A percentile compares a stretch with the other conserved stretches of the same genome.
phyloP scores from a whole-genome alignment of 805 yeast genomes.

The Saccharomycopsis lassenensis region DNA sequence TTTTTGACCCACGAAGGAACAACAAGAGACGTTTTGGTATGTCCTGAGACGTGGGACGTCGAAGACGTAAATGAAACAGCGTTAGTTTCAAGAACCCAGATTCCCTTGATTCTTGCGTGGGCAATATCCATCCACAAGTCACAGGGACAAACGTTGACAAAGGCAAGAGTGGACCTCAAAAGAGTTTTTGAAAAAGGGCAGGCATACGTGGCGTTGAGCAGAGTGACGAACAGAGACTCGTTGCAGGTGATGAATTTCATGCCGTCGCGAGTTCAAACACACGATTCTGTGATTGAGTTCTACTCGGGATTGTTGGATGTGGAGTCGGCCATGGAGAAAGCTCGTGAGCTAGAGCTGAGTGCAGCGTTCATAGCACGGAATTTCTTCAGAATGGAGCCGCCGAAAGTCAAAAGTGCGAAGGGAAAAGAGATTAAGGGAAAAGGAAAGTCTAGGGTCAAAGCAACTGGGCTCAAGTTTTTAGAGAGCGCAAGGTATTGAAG shows the following conservation, averaged over 20 bases:
- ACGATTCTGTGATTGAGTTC: slow-evolving; percentile 59
- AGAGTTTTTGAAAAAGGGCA: slow-evolving; percentile 85
- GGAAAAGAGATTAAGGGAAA: too few species aligned
- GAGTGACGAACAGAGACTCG: slow-evolving; percentile 79
- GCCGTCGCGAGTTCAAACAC: slow-evolving; percentile 52
- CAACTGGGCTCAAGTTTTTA: too few species aligned
- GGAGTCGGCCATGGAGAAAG: slow-evolving; percentile 29
- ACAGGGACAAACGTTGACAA: slow-evolving; percentile 81
- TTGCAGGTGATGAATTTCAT: slow-evolving; percentile 72
- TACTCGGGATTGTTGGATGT: slow-evolving; percentile 38
- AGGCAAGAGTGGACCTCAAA: slow-evolving; percentile 66
- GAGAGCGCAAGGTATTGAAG: too few species aligned
- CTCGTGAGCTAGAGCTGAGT: slow-evolving; percentile 30
- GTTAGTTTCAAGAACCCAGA: slow-evolving; percentile 57
- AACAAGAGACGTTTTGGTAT: slow-evolving; percentile 48
- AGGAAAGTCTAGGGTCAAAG: too few species aligned
- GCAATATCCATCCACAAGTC: slow-evolving; percentile 92
- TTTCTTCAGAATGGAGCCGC: slow-evolving; percentile 24
- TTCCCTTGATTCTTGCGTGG: slow-evolving; percentile 93
- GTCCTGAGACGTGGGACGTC: slow-evolving; percentile 71
- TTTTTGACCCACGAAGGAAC: slow-evolving; percentile 64
- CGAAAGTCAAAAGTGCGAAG: slow-evolving; percentile 6
- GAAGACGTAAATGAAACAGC: slow-evolving; percentile 64
- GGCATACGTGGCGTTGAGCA: slow-evolving; percentile 88
- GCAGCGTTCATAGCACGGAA: slow-evolving; percentile 33